These are phyloP conservation scores for Herpotrichia juniperi DNA, from an alignment of 2,329 filamentous ascomycete genomes.

Conservation along the genomic window DNA sequence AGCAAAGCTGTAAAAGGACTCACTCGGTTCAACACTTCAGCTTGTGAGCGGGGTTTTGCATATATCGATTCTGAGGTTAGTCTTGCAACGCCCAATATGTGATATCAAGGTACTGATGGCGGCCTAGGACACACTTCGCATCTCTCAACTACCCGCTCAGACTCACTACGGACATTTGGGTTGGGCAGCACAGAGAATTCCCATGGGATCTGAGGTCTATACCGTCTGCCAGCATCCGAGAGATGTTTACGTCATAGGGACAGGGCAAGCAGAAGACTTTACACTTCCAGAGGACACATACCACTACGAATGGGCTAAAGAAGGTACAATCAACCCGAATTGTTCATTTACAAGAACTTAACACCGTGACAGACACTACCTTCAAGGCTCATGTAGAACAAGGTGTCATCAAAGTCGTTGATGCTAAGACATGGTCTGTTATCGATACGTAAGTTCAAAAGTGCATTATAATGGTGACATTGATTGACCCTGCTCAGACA, in stretches of 20 bases:
- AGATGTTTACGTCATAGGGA: conserved; percentile 77
- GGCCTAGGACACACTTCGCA: conserved; percentile 68
- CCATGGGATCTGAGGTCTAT: conserved; percentile 72
- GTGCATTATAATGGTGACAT: neutral
- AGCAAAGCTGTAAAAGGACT: conserved; percentile 73
- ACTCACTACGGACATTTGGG: conserved; percentile 76
- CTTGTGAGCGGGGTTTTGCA: conserved; percentile 81
- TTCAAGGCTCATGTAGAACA: conserved; percentile 72
- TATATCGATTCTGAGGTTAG: conserved; percentile 70
- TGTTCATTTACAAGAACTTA: neutral
- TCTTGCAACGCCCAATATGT: neutral
- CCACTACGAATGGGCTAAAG: conserved; percentile 78
- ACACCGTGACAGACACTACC: conserved; percentile 49
- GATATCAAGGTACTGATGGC: conserved; percentile 15
- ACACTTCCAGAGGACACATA: conserved; percentile 86
- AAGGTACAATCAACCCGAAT: conserved; percentile 52
- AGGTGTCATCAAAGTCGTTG: conserved; percentile 78
- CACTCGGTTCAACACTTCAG: conserved; percentile 76
- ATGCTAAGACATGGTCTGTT: conserved; percentile 75
- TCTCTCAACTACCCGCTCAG: conserved; percentile 72
- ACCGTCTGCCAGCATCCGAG: conserved; percentile 79
- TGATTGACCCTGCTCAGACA: conserved; percentile 48
- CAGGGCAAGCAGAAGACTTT: conserved; percentile 71
- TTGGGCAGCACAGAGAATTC: conserved; percentile 75
- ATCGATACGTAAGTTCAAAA: conserved; percentile 67